Evolutionary conservation across 2,329 filamentous ascomycete genomes (phyloP).

Genomic region (Epichloe sylvatica): DNA sequence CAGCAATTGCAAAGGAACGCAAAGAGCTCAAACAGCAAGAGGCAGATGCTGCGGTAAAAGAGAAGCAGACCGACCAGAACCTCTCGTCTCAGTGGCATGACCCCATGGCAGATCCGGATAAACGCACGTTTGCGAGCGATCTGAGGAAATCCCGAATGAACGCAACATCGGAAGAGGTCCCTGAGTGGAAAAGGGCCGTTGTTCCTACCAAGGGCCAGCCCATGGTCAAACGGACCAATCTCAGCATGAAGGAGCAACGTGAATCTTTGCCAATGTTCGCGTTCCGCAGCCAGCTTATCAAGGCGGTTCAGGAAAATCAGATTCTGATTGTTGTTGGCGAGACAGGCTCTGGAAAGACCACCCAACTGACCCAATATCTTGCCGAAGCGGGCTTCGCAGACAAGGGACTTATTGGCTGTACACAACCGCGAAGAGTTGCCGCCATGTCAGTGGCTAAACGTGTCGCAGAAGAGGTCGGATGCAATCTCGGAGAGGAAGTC

Average conservation of each 20-base stretch:
- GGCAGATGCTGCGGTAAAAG: constrained; percentile 57
- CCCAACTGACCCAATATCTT: constrained; percentile 87
- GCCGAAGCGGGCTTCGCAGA: constrained; percentile 85
- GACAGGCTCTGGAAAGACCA: constrained; percentile 94
- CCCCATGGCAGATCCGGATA: constrained; percentile 77
- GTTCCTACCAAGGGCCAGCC: constrained; percentile 60
- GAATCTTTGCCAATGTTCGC: constrained; percentile 79
- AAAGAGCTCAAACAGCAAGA: constrained; percentile 83
- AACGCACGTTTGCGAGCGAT: constrained; percentile 80
- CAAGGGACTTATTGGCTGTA: constrained; percentile 83
- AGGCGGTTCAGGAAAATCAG: constrained; percentile 78
- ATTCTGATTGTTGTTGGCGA: constrained; percentile 93
- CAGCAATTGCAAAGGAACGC: constrained; percentile 74
- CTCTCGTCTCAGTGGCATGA: constrained; percentile 90
- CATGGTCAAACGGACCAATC: constrained; percentile 70
- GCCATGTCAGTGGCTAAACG: constrained; percentile 97
- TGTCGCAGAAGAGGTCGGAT: constrained; percentile 91
- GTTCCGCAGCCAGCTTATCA: constrained; percentile 75
- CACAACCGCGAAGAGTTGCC: constrained; percentile 89
- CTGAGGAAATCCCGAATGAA: constrained; percentile 53
- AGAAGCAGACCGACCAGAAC: constrained; percentile 62
- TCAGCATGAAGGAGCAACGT: constrained; percentile 91
- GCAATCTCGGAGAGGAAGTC: constrained; percentile 77
- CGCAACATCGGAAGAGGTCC: constrained; percentile 52
- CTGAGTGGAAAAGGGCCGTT: constrained; percentile 84